A percentile compares a stretch with the other conserved stretches of the same genome.
Evolutionary conservation across 257 asterid genomes (phyloP).

Genomic region (Rauvolfia tetraphylla): DNA sequence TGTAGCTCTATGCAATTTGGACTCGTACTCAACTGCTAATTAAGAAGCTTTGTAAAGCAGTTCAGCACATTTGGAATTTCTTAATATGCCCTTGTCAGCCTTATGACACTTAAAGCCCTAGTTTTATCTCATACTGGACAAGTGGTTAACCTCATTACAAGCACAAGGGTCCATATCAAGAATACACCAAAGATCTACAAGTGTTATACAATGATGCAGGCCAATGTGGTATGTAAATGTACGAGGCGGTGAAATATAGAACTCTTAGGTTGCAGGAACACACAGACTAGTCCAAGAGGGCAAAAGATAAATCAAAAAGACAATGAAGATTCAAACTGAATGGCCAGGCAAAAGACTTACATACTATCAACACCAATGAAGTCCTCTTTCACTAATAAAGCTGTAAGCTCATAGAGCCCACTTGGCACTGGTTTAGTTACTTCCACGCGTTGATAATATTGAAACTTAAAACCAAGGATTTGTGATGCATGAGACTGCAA

Average conservation of each 20-base stretch:
- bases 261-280: background rate
- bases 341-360: slow-evolving; percentile 43
- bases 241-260: background rate
- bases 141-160: background rate
- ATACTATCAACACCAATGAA: slow-evolving; percentile 86
- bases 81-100: background rate
- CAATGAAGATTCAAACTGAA: slow-evolving; percentile 6
- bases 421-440: slow-evolving; percentile 58
- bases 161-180: background rate
- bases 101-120: background rate
- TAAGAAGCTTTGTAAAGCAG: background rate
- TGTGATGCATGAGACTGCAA: slow-evolving; percentile 97
- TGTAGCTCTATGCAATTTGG: background rate
- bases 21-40: background rate
- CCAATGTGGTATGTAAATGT: background rate
- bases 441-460: slow-evolving; percentile 85
- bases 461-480: slow-evolving; percentile 94
- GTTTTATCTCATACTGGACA: background rate
- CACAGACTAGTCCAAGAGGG: background rate
- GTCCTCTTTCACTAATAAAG: slow-evolving; percentile 82
- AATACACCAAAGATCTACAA: background rate
- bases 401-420: slow-evolving; percentile 85
- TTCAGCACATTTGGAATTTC: background rate
- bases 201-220: background rate
- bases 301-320: slow-evolving; percentile 1